Percentiles rank a stretch among this genome's conserved stretches.
phyloP scores from a whole-genome alignment of 1,284 basidiomycete genomes.

The Irpex sp. region DNA sequence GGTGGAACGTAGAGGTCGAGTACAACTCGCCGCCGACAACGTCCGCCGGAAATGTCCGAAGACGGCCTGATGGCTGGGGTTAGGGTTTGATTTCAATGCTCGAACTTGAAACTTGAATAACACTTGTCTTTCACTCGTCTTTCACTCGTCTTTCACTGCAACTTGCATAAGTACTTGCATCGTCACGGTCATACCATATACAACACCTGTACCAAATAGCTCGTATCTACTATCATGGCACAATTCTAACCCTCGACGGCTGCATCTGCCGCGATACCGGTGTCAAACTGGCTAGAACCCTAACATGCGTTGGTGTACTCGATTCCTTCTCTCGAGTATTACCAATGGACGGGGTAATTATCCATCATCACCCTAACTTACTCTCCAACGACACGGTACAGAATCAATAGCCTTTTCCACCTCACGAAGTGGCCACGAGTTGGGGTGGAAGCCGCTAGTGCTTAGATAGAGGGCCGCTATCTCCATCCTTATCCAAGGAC shows the following conservation, averaged over 20 bases:
- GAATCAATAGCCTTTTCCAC: background rate
- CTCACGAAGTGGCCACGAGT: background rate
- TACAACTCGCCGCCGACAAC: background rate
- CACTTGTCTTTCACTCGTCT: background rate
- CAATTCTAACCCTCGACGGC: no score
- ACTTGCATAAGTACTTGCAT: no score
- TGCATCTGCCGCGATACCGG: no score
- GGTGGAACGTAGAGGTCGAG: slow-evolving; percentile 1
- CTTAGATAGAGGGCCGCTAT: background rate
- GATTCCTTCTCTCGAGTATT: no score
- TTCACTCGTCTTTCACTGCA: no score
- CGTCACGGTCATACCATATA: no score
- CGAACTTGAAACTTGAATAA: background rate
- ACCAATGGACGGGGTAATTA: no score
- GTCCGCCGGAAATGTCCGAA: slow-evolving; percentile 3
- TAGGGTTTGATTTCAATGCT: background rate
- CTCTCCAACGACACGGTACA: background rate
- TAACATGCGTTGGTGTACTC: no score
- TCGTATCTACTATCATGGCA: no score
- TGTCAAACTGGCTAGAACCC: no score
- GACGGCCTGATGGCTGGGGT: background rate
- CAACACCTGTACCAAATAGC: no score
- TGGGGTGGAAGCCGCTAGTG: background rate
- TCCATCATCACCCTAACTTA: background rate
- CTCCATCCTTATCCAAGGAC: background rate